phyloP scores from a whole-genome alignment of 805 yeast genomes.

The Candida peoriensis region DNA sequence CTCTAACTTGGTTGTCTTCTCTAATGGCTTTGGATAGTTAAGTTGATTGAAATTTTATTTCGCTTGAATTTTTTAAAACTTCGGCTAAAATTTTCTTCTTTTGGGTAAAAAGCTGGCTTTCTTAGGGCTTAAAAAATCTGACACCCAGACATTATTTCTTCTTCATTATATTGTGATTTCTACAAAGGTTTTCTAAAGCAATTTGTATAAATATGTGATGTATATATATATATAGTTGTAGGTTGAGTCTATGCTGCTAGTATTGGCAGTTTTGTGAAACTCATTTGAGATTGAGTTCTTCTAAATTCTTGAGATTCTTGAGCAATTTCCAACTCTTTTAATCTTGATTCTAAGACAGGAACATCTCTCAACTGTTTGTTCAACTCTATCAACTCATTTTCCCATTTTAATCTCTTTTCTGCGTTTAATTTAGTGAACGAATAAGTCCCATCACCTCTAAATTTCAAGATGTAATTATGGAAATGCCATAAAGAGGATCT shows the following conservation, averaged over 20 bases:
- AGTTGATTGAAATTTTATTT: too few species aligned
- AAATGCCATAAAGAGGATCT: constrained; percentile 90
- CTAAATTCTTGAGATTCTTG: constrained; percentile 30
- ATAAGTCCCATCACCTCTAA: constrained; percentile 79
- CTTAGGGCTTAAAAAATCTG: too few species aligned
- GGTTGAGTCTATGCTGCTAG: neutral
- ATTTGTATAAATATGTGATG: too few species aligned
- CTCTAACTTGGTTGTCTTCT: too few species aligned
- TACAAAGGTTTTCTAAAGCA: too few species aligned
- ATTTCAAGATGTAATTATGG: constrained; percentile 76
- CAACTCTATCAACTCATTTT: constrained; percentile 68
- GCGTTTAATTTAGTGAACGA: constrained; percentile 64
- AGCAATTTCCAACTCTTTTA: constrained; percentile 57
- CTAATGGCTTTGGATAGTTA: too few species aligned
- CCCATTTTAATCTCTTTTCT: constrained; percentile 62
- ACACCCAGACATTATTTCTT: too few species aligned
- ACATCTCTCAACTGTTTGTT: constrained; percentile 70
- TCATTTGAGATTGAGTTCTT: constrained; percentile 25
- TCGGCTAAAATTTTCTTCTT: too few species aligned
- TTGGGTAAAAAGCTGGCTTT: too few species aligned
- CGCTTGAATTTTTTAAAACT: too few species aligned
- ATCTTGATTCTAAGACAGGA: constrained; percentile 59
- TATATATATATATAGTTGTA: too few species aligned
- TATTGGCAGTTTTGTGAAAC: constrained; percentile 12
- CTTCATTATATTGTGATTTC: too few species aligned